Evolutionary conservation across 805 yeast genomes (phyloP).

Genomic region (Saccharomycopsis schoenii): DNA sequence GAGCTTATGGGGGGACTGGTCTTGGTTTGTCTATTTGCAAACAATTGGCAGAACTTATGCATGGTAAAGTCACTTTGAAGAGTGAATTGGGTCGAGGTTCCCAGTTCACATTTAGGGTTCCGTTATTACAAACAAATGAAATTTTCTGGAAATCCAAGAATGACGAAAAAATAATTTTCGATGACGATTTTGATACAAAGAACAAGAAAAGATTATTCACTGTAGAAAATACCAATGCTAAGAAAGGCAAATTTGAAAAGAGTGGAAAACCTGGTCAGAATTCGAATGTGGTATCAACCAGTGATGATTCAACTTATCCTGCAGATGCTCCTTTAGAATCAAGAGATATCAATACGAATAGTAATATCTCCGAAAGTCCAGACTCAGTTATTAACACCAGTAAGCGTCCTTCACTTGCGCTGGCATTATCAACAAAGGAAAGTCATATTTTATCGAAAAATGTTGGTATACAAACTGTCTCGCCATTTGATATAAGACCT

Average conservation of each 20-base stretch:
- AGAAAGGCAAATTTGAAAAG: background rate
- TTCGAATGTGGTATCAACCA: background rate
- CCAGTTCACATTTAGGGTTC: constrained; percentile 71
- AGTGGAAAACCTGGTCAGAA: no score
- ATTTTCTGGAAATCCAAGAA: constrained; percentile 15
- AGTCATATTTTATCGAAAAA: background rate
- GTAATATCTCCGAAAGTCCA: background rate
- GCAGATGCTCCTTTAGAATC: background rate
- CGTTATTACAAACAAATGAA: constrained; percentile 42
- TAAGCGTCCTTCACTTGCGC: background rate
- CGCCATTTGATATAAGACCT: background rate
- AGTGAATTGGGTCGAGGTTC: constrained; percentile 79
- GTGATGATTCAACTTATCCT: background rate
- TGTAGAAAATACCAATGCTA: background rate
- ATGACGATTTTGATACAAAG: constrained; percentile 57
- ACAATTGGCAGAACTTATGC: constrained; percentile 86
- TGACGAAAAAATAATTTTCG: constrained; percentile 34
- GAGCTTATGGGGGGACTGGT: constrained; percentile 95
- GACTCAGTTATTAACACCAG: background rate
- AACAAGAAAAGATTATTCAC: constrained; percentile 35
- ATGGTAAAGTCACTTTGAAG: constrained; percentile 67
- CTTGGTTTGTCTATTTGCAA: constrained; percentile 83
- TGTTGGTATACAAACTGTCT: background rate
- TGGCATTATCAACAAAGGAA: background rate
- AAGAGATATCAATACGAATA: background rate